Base-by-base conservation (phyloP, 2,329 filamentous ascomycete species). In the Aspergillus cejpii region DNA sequence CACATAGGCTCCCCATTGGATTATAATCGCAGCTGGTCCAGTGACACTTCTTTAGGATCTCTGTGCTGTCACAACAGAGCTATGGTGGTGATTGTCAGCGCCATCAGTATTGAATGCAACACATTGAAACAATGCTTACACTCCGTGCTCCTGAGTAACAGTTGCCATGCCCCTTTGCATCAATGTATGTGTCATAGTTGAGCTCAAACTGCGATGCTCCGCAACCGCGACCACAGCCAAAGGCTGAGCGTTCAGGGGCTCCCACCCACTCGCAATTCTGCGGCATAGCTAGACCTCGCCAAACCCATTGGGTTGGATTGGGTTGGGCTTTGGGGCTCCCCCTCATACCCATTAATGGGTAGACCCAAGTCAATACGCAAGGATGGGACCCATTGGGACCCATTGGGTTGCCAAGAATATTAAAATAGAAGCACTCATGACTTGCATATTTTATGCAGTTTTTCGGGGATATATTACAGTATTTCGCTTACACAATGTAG, bases 181-280 rank as follows among this genome's bases (percentile, higher is more conserved):
- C 51, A 10, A 44, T 17, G 14, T 36, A 40, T 10, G 48, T 44
- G 26, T 55, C 51, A 7, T 40, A 41, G 27, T 49, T 52, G 11
- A 55, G 47, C 26, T 47, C 31, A 36, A 55, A 55, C 37, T 53
- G 49, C 5, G 29, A 19, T 1, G 23, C 17, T 5, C 47, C 44
- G 20, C 31, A 36, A 4, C 20, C 44, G 5, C 39, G 36, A 19
- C n/a, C 24, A 27, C 47, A 50, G 37, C 55, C 54, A 29, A 54
- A 50, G 6, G 29, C 50, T 10, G 47, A 54, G 3, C 50, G 49
- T 20, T 41, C 45, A 1, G 55, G 58, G 7, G 45, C 47, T 11
- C 53, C 53, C 11, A 49, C 55, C 61, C 58, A 64, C 38, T 53
- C 45, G 45, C 60, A 64, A 39, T 58, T 53, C 36, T 56, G 46